These are phyloP conservation scores for Syzygium malaccense DNA, from an alignment of 441 rosid species.

Conservation along the genomic window DNA sequence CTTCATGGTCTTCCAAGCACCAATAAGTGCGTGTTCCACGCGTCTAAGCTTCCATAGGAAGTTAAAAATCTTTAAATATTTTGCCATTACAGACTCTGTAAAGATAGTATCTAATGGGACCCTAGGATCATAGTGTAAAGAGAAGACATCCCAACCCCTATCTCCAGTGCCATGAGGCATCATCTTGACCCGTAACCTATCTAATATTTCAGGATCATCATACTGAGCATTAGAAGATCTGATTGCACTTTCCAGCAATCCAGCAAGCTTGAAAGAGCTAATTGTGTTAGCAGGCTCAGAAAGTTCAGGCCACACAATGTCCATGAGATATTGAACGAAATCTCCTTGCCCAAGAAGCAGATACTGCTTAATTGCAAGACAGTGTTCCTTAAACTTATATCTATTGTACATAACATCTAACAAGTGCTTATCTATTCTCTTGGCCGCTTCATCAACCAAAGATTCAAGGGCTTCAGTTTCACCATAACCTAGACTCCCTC, in stretches of 20 bases:
- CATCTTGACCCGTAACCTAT: constrained; percentile 81
- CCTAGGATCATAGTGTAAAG: constrained; percentile 87
- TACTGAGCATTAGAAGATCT: constrained; percentile 95
- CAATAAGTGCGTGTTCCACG: constrained; percentile 92
- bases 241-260: constrained; percentile 79
- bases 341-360: constrained; percentile 95
- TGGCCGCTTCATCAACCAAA: constrained; percentile 84
- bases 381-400: constrained; percentile 86
- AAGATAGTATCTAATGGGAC: constrained; percentile 85
- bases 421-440: constrained; percentile 88
- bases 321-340: constrained; percentile 96
- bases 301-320: constrained; percentile 82
- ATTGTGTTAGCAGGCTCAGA: constrained; percentile 94
- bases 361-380: constrained; percentile 95
- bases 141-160: constrained; percentile 96
- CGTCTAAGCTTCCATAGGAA: constrained; percentile 92
- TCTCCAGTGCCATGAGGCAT: constrained; percentile 89
- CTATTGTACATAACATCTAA: constrained; percentile 74
- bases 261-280: constrained; percentile 89
- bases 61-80: constrained; percentile 77
- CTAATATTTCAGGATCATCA: constrained; percentile 85
- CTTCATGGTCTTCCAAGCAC: constrained; percentile 98
- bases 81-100: constrained; percentile 76
- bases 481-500: constrained; percentile 92
- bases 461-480: constrained; percentile 90